Evolutionary conservation across 1,284 basidiomycete genomes (phyloP).

Genomic region (Xerocomus alliaceus): DNA sequence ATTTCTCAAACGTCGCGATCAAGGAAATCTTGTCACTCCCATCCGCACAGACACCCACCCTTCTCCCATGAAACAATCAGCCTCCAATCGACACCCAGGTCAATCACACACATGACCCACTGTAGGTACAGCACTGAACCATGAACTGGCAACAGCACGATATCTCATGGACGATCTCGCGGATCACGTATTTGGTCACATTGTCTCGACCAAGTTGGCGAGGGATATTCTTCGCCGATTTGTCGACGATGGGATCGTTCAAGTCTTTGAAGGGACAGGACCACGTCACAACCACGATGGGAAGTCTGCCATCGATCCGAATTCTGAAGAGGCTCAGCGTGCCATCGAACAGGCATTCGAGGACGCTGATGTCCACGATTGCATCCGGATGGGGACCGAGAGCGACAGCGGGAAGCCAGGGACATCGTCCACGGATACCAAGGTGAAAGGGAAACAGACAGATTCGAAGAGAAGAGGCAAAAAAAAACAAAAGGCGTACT

Average conservation of each 20-base stretch:
- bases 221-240: slow-evolving; percentile 1
- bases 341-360: slow-evolving; percentile 12
- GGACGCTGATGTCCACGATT: slow-evolving; percentile 3
- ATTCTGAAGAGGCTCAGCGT: background rate
- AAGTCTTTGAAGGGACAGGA: background rate
- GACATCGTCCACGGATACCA: background rate
- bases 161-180: slow-evolving; percentile 19
- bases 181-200: slow-evolving; percentile 17
- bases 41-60: background rate
- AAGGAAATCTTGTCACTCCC: background rate
- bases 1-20: background rate
- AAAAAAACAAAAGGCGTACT: background rate
- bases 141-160: slow-evolving; percentile 10
- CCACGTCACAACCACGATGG: background rate
- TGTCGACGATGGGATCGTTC: background rate
- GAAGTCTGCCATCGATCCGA: background rate
- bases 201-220: slow-evolving; percentile 15
- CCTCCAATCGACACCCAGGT: slow-evolving; percentile 5
- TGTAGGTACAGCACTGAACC: background rate
- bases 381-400: background rate
- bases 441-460: background rate
- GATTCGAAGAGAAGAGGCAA: background rate
- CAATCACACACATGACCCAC: background rate
- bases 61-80: slow-evolving; percentile 7
- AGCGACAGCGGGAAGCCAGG: background rate